Evolutionary conservation across 805 yeast genomes (phyloP).

Genomic region (Spathaspora passalidarum): DNA sequence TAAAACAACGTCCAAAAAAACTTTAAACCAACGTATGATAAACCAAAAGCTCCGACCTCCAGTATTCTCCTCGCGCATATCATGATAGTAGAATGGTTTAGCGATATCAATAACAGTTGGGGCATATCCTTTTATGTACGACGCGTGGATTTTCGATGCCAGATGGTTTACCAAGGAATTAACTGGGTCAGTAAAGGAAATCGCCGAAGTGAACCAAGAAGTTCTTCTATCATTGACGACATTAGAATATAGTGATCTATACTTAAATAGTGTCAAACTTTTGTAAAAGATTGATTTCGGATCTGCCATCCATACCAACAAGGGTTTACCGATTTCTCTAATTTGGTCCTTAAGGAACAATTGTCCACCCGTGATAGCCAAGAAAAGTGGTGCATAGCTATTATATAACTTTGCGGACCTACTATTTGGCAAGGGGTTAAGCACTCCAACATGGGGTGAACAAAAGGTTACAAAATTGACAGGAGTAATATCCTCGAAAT

Average conservation of each 20-base stretch:
- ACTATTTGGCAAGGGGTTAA: slow-evolving; percentile 38
- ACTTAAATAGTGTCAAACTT: slow-evolving; percentile 52
- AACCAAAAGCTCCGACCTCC: slow-evolving; percentile 4
- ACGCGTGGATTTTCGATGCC: slow-evolving; percentile 24
- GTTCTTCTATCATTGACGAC: slow-evolving; percentile 77
- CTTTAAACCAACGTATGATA: slow-evolving; percentile 48
- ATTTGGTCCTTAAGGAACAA: slow-evolving; percentile 54
- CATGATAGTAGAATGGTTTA: slow-evolving; percentile 33
- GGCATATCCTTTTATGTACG: slow-evolving; percentile 49
- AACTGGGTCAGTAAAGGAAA: slow-evolving; percentile 61
- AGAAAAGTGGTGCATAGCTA: slow-evolving; percentile 55
- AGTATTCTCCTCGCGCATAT: slow-evolving; percentile 2
- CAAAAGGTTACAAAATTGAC: slow-evolving; percentile 51
- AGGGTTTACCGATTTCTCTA: slow-evolving; percentile 33
- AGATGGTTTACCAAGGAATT: slow-evolving; percentile 40
- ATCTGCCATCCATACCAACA: slow-evolving; percentile 64
- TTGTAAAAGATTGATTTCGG: slow-evolving; percentile 56
- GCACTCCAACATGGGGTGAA: slow-evolving; percentile 65
- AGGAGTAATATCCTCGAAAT: slow-evolving; percentile 55
- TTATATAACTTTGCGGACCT: slow-evolving; percentile 56
- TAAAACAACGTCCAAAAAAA: slow-evolving; percentile 44
- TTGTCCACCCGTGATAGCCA: slow-evolving; percentile 74
- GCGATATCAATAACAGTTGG: slow-evolving; percentile 55
- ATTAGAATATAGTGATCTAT: slow-evolving; percentile 66
- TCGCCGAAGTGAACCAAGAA: slow-evolving; percentile 80